A percentile compares a stretch with the other conserved stretches of the same genome.
These are phyloP conservation scores for Psidium guajava DNA, from an alignment of 345 rosid genomes.

Conservation along the genomic window DNA sequence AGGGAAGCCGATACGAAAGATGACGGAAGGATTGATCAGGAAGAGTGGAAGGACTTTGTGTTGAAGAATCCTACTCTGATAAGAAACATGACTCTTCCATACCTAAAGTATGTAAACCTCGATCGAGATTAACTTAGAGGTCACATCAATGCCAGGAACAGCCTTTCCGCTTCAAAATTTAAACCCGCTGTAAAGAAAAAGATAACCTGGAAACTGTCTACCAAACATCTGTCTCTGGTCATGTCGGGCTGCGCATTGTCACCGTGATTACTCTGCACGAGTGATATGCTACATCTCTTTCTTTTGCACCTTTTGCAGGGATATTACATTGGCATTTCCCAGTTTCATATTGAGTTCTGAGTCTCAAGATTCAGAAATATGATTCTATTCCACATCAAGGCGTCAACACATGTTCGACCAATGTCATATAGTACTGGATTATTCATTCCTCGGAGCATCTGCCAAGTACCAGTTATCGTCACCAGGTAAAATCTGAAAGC, in stretches of 20 bases:
- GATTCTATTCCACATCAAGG: neutral
- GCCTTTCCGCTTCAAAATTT: neutral
- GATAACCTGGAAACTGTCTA: neutral
- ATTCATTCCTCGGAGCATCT: neutral
- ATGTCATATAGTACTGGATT: neutral
- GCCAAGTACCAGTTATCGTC: neutral
- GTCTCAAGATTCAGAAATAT: slow-evolving; percentile 39
- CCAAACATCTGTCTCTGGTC: neutral
- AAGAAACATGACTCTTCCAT: slow-evolving; percentile 83
- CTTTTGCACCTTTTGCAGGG: slow-evolving; percentile 34
- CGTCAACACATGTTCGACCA: neutral
- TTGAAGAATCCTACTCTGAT: slow-evolving; percentile 51
- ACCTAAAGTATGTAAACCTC: slow-evolving; percentile 41
- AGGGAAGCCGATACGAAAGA: slow-evolving; percentile 44
- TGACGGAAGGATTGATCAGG: slow-evolving; percentile 66
- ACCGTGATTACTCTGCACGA: neutral
- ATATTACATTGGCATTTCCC: slow-evolving; percentile 71
- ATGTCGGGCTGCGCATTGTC: too few relatives aligned
- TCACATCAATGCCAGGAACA: neutral
- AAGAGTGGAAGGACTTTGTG: slow-evolving; percentile 78
- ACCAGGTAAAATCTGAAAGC: neutral
- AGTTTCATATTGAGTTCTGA: slow-evolving; percentile 54
- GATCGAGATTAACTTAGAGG: neutral
- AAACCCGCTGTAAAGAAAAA: neutral
- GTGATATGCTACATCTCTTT: neutral